phyloP scores from a whole-genome alignment of 140 eudicot species.

The Oenanthe javanica region DNA sequence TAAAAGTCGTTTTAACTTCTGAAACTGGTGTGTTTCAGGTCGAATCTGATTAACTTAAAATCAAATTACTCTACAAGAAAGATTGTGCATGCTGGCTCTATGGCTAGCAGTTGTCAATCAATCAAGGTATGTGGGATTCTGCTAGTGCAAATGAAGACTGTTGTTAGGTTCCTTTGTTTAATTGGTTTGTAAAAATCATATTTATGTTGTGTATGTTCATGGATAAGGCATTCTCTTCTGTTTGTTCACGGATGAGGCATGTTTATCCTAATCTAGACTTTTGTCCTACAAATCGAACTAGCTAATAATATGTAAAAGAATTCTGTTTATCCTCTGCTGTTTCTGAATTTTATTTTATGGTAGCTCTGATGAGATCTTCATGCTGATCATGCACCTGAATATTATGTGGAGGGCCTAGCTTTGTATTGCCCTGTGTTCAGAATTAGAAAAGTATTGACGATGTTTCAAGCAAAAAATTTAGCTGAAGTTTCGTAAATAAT shows the following conservation, averaged over 20 bases:
- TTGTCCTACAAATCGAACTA: neutral
- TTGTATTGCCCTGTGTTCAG: neutral
- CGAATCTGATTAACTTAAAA: slow-evolving; percentile 5
- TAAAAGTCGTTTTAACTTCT: neutral
- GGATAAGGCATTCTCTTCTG: neutral
- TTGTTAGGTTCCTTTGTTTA: neutral
- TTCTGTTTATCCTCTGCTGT: neutral
- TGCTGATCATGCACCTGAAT: neutral
- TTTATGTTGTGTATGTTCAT: neutral
- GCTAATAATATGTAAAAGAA: neutral
- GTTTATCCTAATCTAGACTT: neutral
- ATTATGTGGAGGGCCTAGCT: neutral
- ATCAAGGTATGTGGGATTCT: slow-evolving; percentile 21
- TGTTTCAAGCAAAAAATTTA: neutral
- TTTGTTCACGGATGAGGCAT: neutral
- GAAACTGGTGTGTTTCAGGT: slow-evolving; percentile 6
- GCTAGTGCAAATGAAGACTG: slow-evolving; percentile 1
- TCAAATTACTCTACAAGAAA: slow-evolving; percentile 13
- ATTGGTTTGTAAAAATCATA: neutral
- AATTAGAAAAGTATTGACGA: neutral
- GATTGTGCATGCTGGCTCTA: neutral
- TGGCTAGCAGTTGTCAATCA: slow-evolving; percentile 13
- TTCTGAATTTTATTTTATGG: neutral
- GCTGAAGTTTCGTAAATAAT: no score
- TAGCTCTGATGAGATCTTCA: neutral